A percentile compares a stretch with the other conserved stretches of the same genome.
These are phyloP conservation scores for Blakeslea trispora DNA, from an alignment of 371 early-diverging fungal genomes.

Conservation along the genomic window DNA sequence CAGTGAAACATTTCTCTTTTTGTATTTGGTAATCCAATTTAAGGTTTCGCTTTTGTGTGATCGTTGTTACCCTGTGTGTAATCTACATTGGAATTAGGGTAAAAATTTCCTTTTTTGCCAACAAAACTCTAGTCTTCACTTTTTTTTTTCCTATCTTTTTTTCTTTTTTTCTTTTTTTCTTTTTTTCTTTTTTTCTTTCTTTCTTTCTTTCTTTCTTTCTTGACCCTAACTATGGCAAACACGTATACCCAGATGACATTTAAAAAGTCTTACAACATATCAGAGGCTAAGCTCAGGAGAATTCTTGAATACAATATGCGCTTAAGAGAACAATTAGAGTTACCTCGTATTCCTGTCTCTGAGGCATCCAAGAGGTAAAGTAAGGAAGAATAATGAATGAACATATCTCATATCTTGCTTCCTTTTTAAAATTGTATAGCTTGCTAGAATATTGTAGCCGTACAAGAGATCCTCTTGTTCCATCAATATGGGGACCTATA, in stretches of 20 bases:
- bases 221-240: not conserved
- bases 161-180: no score
- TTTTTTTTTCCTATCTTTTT: no score
- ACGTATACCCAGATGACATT: conserved; percentile 29
- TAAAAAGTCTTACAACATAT: conserved; percentile 37
- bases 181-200: conserved; percentile 2
- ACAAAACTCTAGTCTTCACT: no score
- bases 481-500: conserved; percentile 77
- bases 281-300: conserved; percentile 70
- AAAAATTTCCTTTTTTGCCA: no score
- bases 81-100: no score
- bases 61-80: no score
- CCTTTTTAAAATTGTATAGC: conserved; percentile 36
- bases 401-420: conserved; percentile 15
- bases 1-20: no score
- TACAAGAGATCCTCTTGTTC: conserved; percentile 70
- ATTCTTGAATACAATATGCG: conserved; percentile 76
- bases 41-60: no score
- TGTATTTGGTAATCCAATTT: no score
- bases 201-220: not conserved
- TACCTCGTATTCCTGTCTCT: conserved; percentile 74
- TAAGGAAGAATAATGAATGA: not conserved
- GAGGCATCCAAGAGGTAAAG: conserved; percentile 57
- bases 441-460: conserved; percentile 56
- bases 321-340: conserved; percentile 75